Evolutionary conservation across 2,329 filamentous ascomycete genomes (phyloP).

Genomic region (Diaporthe amygdali): DNA sequence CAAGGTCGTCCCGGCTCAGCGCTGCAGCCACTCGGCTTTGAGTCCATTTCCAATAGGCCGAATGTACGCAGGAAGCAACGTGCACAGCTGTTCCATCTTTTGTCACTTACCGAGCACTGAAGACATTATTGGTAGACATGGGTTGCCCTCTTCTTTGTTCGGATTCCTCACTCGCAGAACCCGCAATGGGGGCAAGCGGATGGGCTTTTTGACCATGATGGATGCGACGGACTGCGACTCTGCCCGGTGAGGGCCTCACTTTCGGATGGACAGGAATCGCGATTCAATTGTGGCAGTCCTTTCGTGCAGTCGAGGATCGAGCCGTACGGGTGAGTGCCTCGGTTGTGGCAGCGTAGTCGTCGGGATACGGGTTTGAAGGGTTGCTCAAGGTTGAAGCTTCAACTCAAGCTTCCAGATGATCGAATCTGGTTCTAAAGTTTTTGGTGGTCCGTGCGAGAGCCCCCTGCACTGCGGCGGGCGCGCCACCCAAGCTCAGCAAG

Average conservation of each 20-base stretch:
- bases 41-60: no score
- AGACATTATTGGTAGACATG: constrained; percentile 62
- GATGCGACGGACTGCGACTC: constrained; percentile 2
- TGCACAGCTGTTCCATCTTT: not conserved
- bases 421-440: constrained; percentile 15
- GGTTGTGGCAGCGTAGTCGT: not conserved
- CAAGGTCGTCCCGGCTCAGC: not conserved
- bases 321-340: not conserved
- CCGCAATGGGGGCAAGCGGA: constrained; percentile 63
- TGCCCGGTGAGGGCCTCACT: constrained; percentile 24
- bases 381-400: not conserved
- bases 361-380: not conserved
- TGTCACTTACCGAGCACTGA: constrained; percentile 58
- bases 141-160: constrained; percentile 54
- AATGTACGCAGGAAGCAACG: not conserved
- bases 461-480: not conserved
- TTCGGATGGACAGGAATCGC: not conserved
- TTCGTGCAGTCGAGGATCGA: not conserved
- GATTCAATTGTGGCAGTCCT: not conserved
- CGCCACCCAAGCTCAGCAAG: no score
- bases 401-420: not conserved
- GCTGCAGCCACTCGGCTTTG: not conserved
- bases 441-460: constrained; percentile 23
- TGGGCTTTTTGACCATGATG: constrained; percentile 55
- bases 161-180: constrained; percentile 59